These are phyloP conservation scores for Schwanniomyces pseudopolymorphus DNA, from an alignment of 805 yeast genomes.

Conservation along the genomic window DNA sequence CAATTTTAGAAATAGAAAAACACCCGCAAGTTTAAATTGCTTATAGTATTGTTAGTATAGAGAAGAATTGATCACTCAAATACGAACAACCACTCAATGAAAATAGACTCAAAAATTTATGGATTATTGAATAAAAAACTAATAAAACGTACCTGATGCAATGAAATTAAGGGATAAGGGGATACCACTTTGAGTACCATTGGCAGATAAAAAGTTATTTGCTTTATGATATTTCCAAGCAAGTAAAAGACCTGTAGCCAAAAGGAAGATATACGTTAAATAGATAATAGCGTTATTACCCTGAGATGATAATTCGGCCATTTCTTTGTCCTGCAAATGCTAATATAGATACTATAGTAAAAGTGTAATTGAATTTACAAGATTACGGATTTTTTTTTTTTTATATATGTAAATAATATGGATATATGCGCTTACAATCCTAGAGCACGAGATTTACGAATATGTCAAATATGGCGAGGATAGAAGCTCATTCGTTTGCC, in stretches of 20 bases:
- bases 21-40: slow-evolving; percentile 29
- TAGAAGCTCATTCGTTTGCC: too few relatives aligned
- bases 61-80: neutral
- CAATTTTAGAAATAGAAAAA: slow-evolving; percentile 15
- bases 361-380: neutral
- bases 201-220: slow-evolving; percentile 67
- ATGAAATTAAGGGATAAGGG: slow-evolving; percentile 86
- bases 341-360: neutral
- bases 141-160: slow-evolving; percentile 74
- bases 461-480: too few relatives aligned
- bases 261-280: slow-evolving; percentile 37
- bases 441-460: neutral
- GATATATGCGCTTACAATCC: neutral
- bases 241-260: slow-evolving; percentile 38
- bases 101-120: neutral
- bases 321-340: slow-evolving; percentile 3
- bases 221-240: slow-evolving; percentile 59
- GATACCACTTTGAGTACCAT: slow-evolving; percentile 75
- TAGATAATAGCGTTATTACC: slow-evolving; percentile 47
- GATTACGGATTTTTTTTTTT: too few relatives aligned
- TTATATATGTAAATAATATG: neutral
- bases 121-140: neutral
- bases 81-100: neutral
- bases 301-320: slow-evolving; percentile 32
- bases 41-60: neutral